These are phyloP conservation scores for Rhodotorula sp. DNA, from an alignment of 1,284 basidiomycete species.

Conservation along the genomic window DNA sequence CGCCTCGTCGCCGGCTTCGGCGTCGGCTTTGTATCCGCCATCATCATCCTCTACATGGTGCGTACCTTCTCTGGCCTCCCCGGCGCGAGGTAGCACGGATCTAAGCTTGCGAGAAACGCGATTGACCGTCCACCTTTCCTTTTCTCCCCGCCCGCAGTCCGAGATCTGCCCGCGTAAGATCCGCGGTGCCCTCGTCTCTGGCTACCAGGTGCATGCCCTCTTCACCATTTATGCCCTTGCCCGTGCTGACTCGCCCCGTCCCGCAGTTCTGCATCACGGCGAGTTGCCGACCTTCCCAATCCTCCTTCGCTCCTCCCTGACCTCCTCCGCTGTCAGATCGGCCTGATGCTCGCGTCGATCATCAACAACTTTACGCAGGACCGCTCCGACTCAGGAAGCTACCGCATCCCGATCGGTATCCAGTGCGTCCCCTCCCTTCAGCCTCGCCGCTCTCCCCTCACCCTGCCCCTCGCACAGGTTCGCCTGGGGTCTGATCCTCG, in stretches of 20 bases:
- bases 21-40: slow-evolving; percentile 57
- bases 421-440: slow-evolving; percentile 51
- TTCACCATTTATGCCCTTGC: neutral
- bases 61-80: neutral
- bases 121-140: neutral
- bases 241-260: neutral
- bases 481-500: slow-evolving; percentile 61
- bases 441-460: no score
- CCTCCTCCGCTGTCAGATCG: slow-evolving; percentile 12
- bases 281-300: no score
- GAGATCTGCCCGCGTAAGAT: slow-evolving; percentile 43
- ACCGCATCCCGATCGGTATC: slow-evolving; percentile 55
- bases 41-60: slow-evolving; percentile 50
- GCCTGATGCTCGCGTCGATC: slow-evolving; percentile 34
- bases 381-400: slow-evolving; percentile 43
- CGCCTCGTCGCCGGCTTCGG: slow-evolving; percentile 56
- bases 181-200: slow-evolving; percentile 43
- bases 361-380: slow-evolving; percentile 59
- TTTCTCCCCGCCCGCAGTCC: neutral
- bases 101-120: no score
- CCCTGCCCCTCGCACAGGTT: slow-evolving; percentile 47
- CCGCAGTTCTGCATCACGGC: neutral
- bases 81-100: no score
- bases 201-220: slow-evolving; percentile 37
- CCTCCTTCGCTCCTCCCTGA: neutral